Conservation (phyloP, 768 basidiomycete species). For the Phaeotremella skinneri region DNA sequence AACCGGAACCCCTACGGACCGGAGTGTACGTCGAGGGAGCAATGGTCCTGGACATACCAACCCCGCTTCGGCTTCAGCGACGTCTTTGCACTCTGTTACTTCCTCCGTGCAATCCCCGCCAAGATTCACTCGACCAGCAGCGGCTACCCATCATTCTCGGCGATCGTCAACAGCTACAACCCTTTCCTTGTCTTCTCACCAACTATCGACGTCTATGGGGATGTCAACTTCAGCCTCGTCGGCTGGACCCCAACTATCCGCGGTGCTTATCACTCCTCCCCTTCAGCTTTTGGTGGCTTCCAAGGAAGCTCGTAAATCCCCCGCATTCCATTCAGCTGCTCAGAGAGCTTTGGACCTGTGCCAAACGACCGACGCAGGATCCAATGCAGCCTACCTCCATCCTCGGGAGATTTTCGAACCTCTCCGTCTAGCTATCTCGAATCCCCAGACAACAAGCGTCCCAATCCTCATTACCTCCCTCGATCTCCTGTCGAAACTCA, state of each 20-base stretch:
- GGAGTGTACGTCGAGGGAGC: conserved; percentile 1
- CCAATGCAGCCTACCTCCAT: conserved; percentile 63
- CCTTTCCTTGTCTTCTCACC: conserved; percentile 33
- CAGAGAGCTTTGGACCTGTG: conserved; percentile 79
- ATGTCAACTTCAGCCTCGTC: conserved; percentile 1
- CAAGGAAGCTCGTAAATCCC: conserved; percentile 79
- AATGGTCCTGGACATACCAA: conserved; percentile 16
- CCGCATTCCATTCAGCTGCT: conserved; percentile 76
- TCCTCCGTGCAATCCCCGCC: conserved; percentile 28
- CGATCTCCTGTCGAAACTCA: conserved; percentile 95
- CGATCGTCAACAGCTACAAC: conserved; percentile 42
- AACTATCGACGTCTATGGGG: conserved; percentile 4
- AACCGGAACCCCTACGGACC: conserved; percentile 15
- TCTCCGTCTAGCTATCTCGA: conserved; percentile 79
- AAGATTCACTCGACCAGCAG: conserved; percentile 17
- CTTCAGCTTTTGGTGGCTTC: conserved; percentile 81
- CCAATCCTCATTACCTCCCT: conserved; percentile 94
- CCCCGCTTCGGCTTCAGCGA: conserved; percentile 30
- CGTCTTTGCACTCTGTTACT: conserved; percentile 34
- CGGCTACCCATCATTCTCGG: conserved; percentile 26
- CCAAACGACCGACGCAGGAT: conserved; percentile 51
- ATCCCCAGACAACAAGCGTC: conserved; percentile 76
- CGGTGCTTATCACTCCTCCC: conserved; percentile 61
- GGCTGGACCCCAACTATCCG: conserved; percentile 38
- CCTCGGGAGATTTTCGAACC: conserved; percentile 93